A percentile compares a stretch with the other conserved stretches of the same genome.
These are phyloP conservation scores for Mycocentrospora acerina DNA, from an alignment of 2,329 filamentous ascomycete species.

Conservation along the genomic window DNA sequence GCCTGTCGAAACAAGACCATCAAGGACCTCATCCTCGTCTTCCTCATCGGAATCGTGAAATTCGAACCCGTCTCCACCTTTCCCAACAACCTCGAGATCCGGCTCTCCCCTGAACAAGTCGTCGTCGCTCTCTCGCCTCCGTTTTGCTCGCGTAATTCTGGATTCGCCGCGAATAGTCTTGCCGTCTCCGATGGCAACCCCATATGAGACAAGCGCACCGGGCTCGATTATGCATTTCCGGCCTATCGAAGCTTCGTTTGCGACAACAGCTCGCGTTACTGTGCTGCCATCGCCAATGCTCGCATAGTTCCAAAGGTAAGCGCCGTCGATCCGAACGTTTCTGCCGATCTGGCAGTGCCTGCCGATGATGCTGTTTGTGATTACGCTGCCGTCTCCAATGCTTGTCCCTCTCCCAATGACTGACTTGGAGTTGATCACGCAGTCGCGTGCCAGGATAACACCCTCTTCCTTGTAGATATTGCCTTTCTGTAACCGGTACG, in stretches of 20 bases:
- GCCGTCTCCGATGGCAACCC: slow-evolving; percentile 69
- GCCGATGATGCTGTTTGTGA: slow-evolving; percentile 79
- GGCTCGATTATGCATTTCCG: slow-evolving; percentile 67
- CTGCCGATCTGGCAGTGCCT: slow-evolving; percentile 82
- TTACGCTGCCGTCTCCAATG: slow-evolving; percentile 69
- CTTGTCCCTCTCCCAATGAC: slow-evolving; percentile 76
- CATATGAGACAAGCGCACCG: slow-evolving; percentile 78
- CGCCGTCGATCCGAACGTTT: slow-evolving; percentile 75
- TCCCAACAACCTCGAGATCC: slow-evolving; percentile 58
- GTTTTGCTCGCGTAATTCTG: slow-evolving; percentile 50
- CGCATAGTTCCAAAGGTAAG: slow-evolving; percentile 86
- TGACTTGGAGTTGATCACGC: slow-evolving; percentile 66
- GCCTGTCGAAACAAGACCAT: slow-evolving; percentile 42
- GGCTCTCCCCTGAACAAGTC: slow-evolving; percentile 39
- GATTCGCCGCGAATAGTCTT: slow-evolving; percentile 48
- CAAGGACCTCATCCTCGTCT: slow-evolving; percentile 59
- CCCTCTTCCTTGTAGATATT: slow-evolving; percentile 77
- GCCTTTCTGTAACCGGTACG: slow-evolving; percentile 69
- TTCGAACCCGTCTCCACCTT: slow-evolving; percentile 62
- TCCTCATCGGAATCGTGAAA: slow-evolving; percentile 61
- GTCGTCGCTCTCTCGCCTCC: slow-evolving; percentile 47
- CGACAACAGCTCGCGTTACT: slow-evolving; percentile 74
- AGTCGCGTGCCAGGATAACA: slow-evolving; percentile 72
- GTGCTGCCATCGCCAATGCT: slow-evolving; percentile 73
- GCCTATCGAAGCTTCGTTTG: slow-evolving; percentile 70